phyloP scores from a whole-genome alignment of 306 rosid species.

The Acacia melanoxylon region DNA sequence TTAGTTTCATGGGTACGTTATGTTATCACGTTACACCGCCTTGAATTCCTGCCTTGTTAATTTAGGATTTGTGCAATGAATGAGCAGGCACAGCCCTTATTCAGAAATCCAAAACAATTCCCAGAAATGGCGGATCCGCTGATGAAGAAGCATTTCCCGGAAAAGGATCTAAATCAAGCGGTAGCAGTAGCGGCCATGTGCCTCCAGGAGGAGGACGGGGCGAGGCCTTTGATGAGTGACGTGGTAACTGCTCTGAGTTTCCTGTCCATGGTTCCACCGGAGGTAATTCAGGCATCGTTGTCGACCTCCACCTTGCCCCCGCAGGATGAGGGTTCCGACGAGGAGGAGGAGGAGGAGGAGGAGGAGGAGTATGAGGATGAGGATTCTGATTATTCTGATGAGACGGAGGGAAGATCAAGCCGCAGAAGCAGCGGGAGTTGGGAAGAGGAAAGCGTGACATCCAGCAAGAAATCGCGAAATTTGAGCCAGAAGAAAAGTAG shows the following conservation, averaged over 20 bases:
- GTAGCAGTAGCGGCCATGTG: slow-evolving; percentile 95
- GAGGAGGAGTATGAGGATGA: not conserved
- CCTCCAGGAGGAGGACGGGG: slow-evolving; percentile 80
- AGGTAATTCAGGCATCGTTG: slow-evolving; percentile 23
- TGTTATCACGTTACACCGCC: not conserved
- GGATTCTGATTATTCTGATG: not conserved
- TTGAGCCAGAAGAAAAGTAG: not conserved
- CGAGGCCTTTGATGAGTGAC: slow-evolving; percentile 82
- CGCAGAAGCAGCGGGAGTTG: slow-evolving; percentile 34
- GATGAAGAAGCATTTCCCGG: slow-evolving; percentile 59
- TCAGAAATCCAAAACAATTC: slow-evolving; percentile 70
- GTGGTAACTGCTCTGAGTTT: slow-evolving; percentile 74
- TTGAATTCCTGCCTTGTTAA: not conserved
- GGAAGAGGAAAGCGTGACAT: slow-evolving; percentile 35
- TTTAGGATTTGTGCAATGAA: not conserved
- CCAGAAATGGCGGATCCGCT: slow-evolving; percentile 83
- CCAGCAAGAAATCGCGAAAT: slow-evolving; percentile 35
- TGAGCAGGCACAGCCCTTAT: slow-evolving; percentile 81
- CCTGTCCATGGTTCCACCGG: slow-evolving; percentile 48
- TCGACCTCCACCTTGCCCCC: slow-evolving; percentile 19
- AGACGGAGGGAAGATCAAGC: slow-evolving; percentile 31
- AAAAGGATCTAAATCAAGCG: slow-evolving; percentile 83
- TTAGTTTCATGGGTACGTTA: slow-evolving; percentile 79
- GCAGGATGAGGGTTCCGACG: not conserved
- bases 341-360: not conserved